Evolutionary conservation across 108 stramenopile species (phyloP).

Genomic region (Hondaea fermentalgiana): DNA sequence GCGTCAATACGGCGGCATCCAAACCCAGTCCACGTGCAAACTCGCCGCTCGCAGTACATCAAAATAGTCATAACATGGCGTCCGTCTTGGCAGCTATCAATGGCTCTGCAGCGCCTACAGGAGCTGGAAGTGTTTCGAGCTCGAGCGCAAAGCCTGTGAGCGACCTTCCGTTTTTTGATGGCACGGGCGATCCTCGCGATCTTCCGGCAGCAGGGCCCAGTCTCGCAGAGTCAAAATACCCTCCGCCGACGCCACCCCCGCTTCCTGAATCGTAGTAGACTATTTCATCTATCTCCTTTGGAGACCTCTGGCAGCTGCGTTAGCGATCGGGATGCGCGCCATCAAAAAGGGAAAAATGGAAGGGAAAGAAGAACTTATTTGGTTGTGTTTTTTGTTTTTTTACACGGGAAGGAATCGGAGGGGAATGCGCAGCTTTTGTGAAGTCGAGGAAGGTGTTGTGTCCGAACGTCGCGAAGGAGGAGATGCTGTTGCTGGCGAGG

Average conservation of each 20-base stretch:
- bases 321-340: too few relatives aligned
- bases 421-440: neutral
- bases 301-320: too few relatives aligned
- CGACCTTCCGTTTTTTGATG: neutral
- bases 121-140: neutral
- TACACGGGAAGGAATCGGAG: neutral
- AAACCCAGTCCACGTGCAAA: neutral
- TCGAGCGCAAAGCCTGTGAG: neutral
- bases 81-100: neutral
- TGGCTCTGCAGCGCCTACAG: neutral
- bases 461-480: too few relatives aligned
- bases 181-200: neutral
- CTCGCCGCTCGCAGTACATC: too few relatives aligned
- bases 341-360: too few relatives aligned
- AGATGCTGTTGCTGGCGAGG: too few relatives aligned
- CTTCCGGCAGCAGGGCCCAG: neutral
- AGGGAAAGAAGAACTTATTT: too few relatives aligned
- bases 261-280: neutral
- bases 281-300: neutral
- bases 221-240: neutral
- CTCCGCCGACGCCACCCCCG: neutral
- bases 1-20: neutral
- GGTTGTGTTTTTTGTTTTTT: neutral
- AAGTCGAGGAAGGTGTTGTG: neutral
- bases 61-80: neutral